A percentile compares a stretch with the other conserved stretches of the same genome.
Conservation (phyloP, 2,329 filamentous ascomycete species). For the Arachnopeziza araneosa region DNA sequence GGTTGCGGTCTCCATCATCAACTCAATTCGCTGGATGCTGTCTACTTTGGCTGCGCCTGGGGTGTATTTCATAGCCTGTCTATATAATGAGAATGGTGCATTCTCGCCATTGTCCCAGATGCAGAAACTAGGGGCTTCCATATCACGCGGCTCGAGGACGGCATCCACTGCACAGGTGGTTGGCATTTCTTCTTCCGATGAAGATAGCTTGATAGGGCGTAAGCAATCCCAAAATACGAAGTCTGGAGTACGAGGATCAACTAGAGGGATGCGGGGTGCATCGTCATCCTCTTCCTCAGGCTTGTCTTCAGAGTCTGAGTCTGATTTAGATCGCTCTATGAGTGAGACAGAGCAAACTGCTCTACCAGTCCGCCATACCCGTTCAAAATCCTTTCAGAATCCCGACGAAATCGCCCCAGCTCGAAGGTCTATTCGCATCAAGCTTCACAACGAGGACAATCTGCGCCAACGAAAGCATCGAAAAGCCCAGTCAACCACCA, state of each 20-base stretch:
- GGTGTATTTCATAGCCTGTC: conserved; percentile 74
- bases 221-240: neutral
- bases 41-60: conserved; percentile 74
- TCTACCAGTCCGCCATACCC: conserved; percentile 43
- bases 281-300: conserved; percentile 52
- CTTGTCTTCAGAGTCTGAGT: conserved; percentile 59
- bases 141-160: conserved; percentile 41
- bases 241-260: neutral
- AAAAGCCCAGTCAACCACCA: conserved; percentile 47
- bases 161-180: conserved; percentile 31
- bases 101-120: conserved; percentile 76
- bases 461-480: conserved; percentile 67
- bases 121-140: conserved; percentile 47
- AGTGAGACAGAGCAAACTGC: conserved; percentile 19
- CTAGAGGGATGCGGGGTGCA: conserved; percentile 9
- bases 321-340: conserved; percentile 41
- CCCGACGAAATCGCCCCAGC: conserved; percentile 61
- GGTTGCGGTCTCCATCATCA: conserved; percentile 66
- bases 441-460: conserved; percentile 75
- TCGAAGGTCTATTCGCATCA: conserved; percentile 83
- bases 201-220: neutral
- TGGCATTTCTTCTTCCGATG: conserved; percentile 24
- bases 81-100: conserved; percentile 73
- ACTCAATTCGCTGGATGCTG: conserved; percentile 72
- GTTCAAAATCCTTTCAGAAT: conserved; percentile 56